These are phyloP conservation scores for Cladosporium sp. DNA, from an alignment of 2,329 filamentous ascomycete species.

Conservation along the genomic window DNA sequence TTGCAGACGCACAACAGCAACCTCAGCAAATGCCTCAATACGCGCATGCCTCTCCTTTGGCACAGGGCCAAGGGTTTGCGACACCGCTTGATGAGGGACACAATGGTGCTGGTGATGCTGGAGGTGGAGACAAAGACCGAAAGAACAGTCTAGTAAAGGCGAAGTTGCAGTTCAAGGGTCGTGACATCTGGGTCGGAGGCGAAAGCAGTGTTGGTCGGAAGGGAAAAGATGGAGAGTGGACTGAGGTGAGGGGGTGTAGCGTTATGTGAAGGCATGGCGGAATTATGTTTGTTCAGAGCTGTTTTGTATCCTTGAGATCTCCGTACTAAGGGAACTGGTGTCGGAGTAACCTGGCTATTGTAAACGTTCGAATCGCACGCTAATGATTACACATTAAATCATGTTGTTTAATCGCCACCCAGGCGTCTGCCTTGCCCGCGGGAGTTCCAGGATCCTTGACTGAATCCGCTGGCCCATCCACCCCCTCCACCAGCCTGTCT, in stretches of 20 bases:
- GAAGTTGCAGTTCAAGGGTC: not conserved
- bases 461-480: conserved; percentile 35
- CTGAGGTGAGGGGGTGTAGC: conserved; percentile 2
- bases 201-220: conserved; percentile 9
- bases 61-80: not conserved
- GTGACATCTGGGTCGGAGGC: not conserved
- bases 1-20: not conserved
- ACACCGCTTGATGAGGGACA: not conserved
- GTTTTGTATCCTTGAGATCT: not conserved
- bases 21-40: not conserved
- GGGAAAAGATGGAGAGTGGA: conserved; percentile 11
- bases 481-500: conserved; percentile 31
- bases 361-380: not conserved
- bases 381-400: not conserved
- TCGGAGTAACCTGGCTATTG: not conserved
- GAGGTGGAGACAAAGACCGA: not conserved
- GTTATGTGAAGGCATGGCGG: not conserved
- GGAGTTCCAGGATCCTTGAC: conserved; percentile 17
- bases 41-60: not conserved
- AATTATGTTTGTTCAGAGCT: not conserved
- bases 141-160: not conserved
- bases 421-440: conserved; percentile 18
- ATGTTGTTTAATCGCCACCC: conserved; percentile 5
- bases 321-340: not conserved
- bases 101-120: not conserved